Percentiles rank a stretch among this genome's conserved stretches.
These are phyloP conservation scores for Penicillium capsulatum DNA, from an alignment of 2,329 filamentous ascomycete genomes.

Conservation along the genomic window DNA sequence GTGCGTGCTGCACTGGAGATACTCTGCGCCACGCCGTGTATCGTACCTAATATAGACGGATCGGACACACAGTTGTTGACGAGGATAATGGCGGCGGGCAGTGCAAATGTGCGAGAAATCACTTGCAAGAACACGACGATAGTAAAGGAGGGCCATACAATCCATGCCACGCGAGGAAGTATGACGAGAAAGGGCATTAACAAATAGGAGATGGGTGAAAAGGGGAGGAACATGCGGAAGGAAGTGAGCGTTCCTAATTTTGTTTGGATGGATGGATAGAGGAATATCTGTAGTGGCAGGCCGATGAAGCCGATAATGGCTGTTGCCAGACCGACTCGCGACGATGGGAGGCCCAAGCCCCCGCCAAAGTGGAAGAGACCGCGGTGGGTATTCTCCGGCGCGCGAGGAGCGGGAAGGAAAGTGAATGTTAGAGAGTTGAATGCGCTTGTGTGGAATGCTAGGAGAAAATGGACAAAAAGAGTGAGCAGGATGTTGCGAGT, in stretches of 20 bases:
- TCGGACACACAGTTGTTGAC: constrained; percentile 60
- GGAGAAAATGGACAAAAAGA: constrained; percentile 61
- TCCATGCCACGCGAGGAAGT: constrained; percentile 53
- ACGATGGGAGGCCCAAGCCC: constrained; percentile 68
- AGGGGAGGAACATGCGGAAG: constrained; percentile 64
- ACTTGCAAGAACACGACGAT: constrained; percentile 66
- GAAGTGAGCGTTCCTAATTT: constrained; percentile 64
- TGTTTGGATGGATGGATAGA: constrained; percentile 65
- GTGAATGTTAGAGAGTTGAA: constrained; percentile 74
- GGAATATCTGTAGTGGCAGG: constrained; percentile 65
- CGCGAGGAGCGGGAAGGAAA: constrained; percentile 69
- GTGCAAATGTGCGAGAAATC: constrained; percentile 64
- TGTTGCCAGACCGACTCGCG: constrained; percentile 71
- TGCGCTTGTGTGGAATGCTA: constrained; percentile 69
- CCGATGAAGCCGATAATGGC: constrained; percentile 71
- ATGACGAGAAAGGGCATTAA: constrained; percentile 67
- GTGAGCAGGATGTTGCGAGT: constrained; percentile 54
- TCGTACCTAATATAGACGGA: constrained; percentile 53
- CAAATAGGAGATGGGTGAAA: constrained; percentile 67
- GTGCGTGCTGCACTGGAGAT: constrained; percentile 53
- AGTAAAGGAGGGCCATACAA: constrained; percentile 63
- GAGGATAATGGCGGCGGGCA: constrained; percentile 57
- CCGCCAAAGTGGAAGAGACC: constrained; percentile 60
- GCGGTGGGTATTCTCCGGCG: constrained; percentile 39
- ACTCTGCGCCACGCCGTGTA: constrained; percentile 58